phyloP scores from a whole-genome alignment of 306 rosid species.

The Prunus mongolica region DNA sequence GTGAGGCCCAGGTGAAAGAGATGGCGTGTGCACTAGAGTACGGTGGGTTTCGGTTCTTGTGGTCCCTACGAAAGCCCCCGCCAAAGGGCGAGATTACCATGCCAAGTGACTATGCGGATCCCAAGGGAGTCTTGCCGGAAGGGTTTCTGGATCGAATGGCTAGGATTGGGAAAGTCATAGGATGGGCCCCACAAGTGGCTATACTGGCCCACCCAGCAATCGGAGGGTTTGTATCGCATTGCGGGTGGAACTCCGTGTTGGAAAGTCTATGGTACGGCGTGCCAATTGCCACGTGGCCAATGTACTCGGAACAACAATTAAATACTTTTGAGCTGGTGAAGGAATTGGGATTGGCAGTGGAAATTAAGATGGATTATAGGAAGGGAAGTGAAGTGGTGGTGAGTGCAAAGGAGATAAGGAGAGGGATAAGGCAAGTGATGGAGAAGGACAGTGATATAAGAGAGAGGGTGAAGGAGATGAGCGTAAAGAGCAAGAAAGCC shows the following conservation, averaged over 20 bases:
- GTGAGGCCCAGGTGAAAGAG: slow-evolving; percentile 20
- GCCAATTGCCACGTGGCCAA: slow-evolving; percentile 29
- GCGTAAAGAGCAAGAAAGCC: slow-evolving; percentile 7
- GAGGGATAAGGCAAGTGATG: slow-evolving; percentile 19
- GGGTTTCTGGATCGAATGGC: slow-evolving; percentile 18
- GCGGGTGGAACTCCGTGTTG: slow-evolving; percentile 28
- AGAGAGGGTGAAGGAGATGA: slow-evolving; percentile 4
- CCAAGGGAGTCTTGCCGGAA: not conserved
- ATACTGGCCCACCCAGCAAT: slow-evolving; percentile 9
- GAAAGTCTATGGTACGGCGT: slow-evolving; percentile 26
- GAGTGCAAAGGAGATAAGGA: slow-evolving; percentile 1
- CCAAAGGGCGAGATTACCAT: not conserved
- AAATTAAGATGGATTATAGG: not conserved
- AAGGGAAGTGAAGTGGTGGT: not conserved
- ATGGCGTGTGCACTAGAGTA: slow-evolving; percentile 20
- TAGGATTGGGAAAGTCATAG: not conserved
- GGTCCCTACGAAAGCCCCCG: slow-evolving; percentile 17
- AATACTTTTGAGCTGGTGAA: slow-evolving; percentile 20
- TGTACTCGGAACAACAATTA: slow-evolving; percentile 18
- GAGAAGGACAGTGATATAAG: not conserved
- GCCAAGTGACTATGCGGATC: slow-evolving; percentile 1
- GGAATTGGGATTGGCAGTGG: slow-evolving; percentile 18
- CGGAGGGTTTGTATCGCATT: slow-evolving; percentile 32
- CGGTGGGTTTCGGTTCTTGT: slow-evolving; percentile 8
- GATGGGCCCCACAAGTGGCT: slow-evolving; percentile 24